These are phyloP conservation scores for Lanmaoa pseudosensibilis DNA, from an alignment of 768 basidiomycete species.

Conservation along the genomic window DNA sequence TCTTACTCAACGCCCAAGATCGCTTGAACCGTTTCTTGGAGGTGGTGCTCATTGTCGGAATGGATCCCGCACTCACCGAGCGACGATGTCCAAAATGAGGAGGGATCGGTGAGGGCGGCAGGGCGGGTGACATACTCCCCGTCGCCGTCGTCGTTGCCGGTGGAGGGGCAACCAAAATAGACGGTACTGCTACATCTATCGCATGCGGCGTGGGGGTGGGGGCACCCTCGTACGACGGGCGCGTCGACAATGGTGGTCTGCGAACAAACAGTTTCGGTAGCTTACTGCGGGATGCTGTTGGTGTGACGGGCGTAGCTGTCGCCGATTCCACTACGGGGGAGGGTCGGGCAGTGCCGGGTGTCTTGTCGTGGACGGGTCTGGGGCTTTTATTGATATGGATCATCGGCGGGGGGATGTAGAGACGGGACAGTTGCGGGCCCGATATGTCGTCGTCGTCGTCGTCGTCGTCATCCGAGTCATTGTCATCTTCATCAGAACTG, in stretches of 20 bases:
- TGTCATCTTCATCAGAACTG: constrained; percentile 52
- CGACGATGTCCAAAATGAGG: constrained; percentile 30
- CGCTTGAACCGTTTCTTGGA: constrained; percentile 41
- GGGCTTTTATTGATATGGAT: constrained; percentile 23
- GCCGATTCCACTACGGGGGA: constrained; percentile 22
- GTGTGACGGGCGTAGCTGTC: constrained; percentile 27
- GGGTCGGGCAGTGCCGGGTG: constrained; percentile 27
- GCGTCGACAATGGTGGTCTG: constrained; percentile 32
- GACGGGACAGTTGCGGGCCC: constrained; percentile 21
- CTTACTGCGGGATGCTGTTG: constrained; percentile 29
- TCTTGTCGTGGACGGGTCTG: constrained; percentile 5
- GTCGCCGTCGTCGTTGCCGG: not conserved
- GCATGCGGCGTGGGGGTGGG: constrained; percentile 1
- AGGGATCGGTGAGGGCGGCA: constrained; percentile 25
- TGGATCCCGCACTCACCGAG: constrained; percentile 32
- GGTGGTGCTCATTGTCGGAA: constrained; percentile 20
- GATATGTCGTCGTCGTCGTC: constrained; percentile 36
- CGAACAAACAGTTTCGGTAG: constrained; percentile 38
- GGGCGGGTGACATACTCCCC: constrained; percentile 12
- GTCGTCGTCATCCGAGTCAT: constrained; percentile 23
- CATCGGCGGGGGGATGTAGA: constrained; percentile 22
- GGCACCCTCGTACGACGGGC: constrained; percentile 30
- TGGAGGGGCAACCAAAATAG: constrained; percentile 17
- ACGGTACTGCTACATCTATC: constrained; percentile 5
- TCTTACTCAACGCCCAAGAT: constrained; percentile 40